Conservation (phyloP, 345 rosid genomes). For the Corymbia maculata region DNA sequence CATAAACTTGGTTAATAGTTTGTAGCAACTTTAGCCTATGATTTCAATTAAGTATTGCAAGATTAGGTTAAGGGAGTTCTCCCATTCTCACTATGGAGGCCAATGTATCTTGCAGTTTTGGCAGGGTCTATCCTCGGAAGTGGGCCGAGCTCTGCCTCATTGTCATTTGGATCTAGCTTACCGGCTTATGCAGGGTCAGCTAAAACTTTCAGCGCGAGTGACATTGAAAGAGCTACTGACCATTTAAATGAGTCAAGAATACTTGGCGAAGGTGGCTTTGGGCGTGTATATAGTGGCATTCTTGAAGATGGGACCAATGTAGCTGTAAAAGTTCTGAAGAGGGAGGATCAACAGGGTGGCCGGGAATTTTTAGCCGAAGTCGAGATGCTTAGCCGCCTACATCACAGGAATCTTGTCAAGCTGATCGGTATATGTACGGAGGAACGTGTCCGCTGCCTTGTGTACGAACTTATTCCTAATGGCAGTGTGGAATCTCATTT, state of each 20-base stretch:
- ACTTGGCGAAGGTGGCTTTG: slow-evolving; percentile 97
- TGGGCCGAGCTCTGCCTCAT: slow-evolving; percentile 59
- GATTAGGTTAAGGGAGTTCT: neutral
- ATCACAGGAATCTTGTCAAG: slow-evolving; percentile 91
- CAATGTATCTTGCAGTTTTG: slow-evolving; percentile 36
- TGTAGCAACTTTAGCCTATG: neutral
- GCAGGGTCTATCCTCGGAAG: slow-evolving; percentile 52
- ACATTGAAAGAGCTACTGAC: slow-evolving; percentile 68
- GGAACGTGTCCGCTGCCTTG: slow-evolving; percentile 74
- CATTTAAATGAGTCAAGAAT: slow-evolving; percentile 61
- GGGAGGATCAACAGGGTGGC: slow-evolving; percentile 91
- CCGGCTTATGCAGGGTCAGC: slow-evolving; percentile 79
- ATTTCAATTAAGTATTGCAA: neutral
- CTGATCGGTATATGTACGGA: slow-evolving; percentile 89
- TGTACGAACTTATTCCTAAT: slow-evolving; percentile 88
- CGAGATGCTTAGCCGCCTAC: slow-evolving; percentile 98
- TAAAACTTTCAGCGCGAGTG: slow-evolving; percentile 67
- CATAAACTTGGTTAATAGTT: neutral
- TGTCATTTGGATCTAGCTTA: slow-evolving; percentile 85
- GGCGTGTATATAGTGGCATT: slow-evolving; percentile 72
- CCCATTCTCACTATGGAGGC: neutral
- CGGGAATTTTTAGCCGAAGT: slow-evolving; percentile 93
- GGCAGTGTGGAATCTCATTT: slow-evolving; percentile 98
- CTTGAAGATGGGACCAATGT: slow-evolving; percentile 82
- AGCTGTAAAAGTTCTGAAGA: slow-evolving; percentile 85